A percentile compares a stretch with the other conserved stretches of the same genome.
These are phyloP conservation scores for Schizosaccharomyces japonicus DNA, from an alignment of 805 yeast genomes.

Conservation along the genomic window DNA sequence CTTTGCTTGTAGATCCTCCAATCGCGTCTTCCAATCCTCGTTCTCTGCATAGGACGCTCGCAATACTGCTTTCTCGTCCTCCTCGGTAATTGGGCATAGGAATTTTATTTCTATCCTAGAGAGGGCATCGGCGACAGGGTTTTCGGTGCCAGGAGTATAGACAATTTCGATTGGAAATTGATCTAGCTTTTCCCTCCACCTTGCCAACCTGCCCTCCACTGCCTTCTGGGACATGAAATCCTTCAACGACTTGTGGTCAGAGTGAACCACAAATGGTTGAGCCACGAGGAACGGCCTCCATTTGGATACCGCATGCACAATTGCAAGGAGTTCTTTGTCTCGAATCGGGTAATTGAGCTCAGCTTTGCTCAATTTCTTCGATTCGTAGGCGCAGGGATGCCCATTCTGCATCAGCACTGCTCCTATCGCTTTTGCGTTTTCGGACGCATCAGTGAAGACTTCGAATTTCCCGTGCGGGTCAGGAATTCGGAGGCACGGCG, in stretches of 20 bases:
- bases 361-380: conserved; percentile 1
- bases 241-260: conserved; percentile 3
- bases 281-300: conserved; percentile 6
- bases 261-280: conserved; percentile 1
- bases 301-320: conserved; percentile 5
- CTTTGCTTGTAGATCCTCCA: no score
- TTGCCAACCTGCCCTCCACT: not conserved
- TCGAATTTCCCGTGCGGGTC: conserved; percentile 1
- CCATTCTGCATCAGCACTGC: conserved; percentile 6
- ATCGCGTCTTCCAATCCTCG: no score
- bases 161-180: conserved; percentile 1
- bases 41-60: no score
- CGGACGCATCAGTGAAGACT: conserved; percentile 9
- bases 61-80: no score
- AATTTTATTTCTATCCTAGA: no score
- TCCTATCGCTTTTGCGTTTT: conserved; percentile 3
- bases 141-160: conserved; percentile 5
- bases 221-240: not conserved
- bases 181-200: conserved; percentile 7
- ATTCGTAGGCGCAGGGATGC: no score
- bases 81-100: no score
- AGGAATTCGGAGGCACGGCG: not conserved
- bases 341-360: conserved; percentile 8
- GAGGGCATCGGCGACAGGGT: conserved; percentile 5
- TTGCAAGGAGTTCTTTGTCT: conserved; percentile 7